Evolutionary conservation across 192 early-diverging fungal species (phyloP), one percentile per base, ranked within the genome.

Genomic region (Podila minutissima): DNA sequence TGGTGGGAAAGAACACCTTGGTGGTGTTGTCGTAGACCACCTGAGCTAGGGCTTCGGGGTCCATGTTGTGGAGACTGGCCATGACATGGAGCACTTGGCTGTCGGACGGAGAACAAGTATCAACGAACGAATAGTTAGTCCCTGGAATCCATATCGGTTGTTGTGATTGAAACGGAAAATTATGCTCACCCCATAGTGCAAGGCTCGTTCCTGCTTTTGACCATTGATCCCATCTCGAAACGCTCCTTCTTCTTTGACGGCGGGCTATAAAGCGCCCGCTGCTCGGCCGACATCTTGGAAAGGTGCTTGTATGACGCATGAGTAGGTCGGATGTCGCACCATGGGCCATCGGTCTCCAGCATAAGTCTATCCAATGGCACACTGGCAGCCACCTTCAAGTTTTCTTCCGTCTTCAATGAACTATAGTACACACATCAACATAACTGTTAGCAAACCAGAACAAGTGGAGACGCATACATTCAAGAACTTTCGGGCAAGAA

Each of bases 281-380:
- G 73, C 29, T 83, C 73, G 15, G 78, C 59, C 0, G 72, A 49
- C 22, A 76, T 67, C 1, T 69, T 50, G 22, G 67, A 67, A 59
- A 94, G 74, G 59, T 94, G 85, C 61, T 76, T 77, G 83, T 85
- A 83, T 5, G 95, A 94, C 19, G 95, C 96, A 73, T 97, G 96
- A 0, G 96, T 94, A 1, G 93, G 92, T 32, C 93, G 83, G 67
- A 96, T 93, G 68, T 96, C 96, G 76, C 96, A 97, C 90, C 94
- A 98, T 20, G 97, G 97, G 11, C 91, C 93, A 87, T 97, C 95
- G 5, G 97, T 98, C 77, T 98, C 98, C 66, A 99, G 75, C 94
- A 98, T 91, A 29, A 99, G 70, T 32, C 85, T 83, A 49, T 98
- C 93, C 59, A 90, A 48, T 12, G 98, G 97, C 41, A 98, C 91